Evolutionary conservation across 306 rosid genomes (phyloP), one percentile per base, ranked within the genome.

Genomic region (Trichosanthes truncata): DNA sequence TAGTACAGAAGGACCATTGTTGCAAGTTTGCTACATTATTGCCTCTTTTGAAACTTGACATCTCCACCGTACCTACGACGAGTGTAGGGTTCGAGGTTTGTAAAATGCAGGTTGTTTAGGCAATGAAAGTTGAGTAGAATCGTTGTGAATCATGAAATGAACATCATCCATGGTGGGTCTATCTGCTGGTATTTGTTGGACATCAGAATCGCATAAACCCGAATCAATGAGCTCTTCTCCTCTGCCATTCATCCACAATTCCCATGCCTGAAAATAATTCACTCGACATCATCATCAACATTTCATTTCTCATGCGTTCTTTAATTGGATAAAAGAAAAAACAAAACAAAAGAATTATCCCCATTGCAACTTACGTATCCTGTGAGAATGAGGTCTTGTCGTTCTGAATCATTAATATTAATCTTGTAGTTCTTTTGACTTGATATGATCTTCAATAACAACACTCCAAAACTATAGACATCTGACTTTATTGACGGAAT

Each of bases 61-160:
- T n/a, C n/a, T n/a, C n/a, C n/a, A n/a, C n/a, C n/a, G n/a, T n/a
- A n/a, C n/a, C n/a, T n/a, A n/a, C n/a, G n/a, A n/a, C n/a, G n/a
- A n/a, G n/a, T n/a, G n/a, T n/a, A n/a, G n/a, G n/a, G n/a, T n/a
- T n/a, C n/a, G n/a, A n/a, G n/a, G n/a, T n/a, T n/a, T n/a, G n/a
- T n/a, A 85, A 61, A 78, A 88, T 15, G 82, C 85, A 21, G 87
- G 88, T 5, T 80, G 83, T 80, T 82, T 88, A 36, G 91, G 89
- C 36, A 79, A 45, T 49, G n/a, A 38, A 59, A 82, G 79, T 68
- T 74, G 87, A 36, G n/a, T 26, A 9, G 76, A 43, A 14, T 88
- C 82, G 63, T 80, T 88, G 38, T 80, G 69, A 11, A 84, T 52
- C 66, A 76, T 82, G 74, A 74, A 78, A 65, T 81, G 77, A 7